Percentiles rank a stretch among this genome's conserved stretches.
Evolutionary conservation across 371 early-diverging fungal genomes (phyloP).

Genomic region (Actinomortierella ambigua): DNA sequence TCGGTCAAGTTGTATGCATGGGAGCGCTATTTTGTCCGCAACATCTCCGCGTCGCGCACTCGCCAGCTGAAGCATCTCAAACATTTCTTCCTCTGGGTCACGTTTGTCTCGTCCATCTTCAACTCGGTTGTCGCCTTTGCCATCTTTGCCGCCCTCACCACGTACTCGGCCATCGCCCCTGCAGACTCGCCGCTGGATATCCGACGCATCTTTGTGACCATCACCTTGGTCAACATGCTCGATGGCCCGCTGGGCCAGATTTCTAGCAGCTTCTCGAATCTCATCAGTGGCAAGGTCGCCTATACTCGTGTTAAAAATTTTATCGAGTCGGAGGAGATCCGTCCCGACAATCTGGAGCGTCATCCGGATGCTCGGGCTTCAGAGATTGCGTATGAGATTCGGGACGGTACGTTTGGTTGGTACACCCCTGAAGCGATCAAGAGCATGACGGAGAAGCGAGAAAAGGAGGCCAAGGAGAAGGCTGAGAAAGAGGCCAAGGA

Average conservation of each 20-base stretch:
- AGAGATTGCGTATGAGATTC: conserved; percentile 20
- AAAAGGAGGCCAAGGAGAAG: conserved; percentile 14
- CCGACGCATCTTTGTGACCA: conserved; percentile 9
- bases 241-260: conserved; percentile 80
- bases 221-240: conserved; percentile 85
- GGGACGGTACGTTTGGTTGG: conserved; percentile 65
- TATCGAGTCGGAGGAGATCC: conserved; percentile 46
- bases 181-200: conserved; percentile 1
- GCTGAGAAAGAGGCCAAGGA: conserved; percentile 12
- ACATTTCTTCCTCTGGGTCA: not conserved
- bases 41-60: conserved; percentile 6
- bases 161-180: conserved; percentile 55
- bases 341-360: conserved; percentile 1
- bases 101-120: not conserved
- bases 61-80: conserved; percentile 4
- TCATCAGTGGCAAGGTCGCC: conserved; percentile 1
- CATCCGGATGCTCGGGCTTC: conserved; percentile 1
- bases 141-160: conserved; percentile 22
- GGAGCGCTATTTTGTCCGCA: conserved; percentile 12
- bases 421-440: conserved; percentile 40
- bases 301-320: conserved; percentile 22
- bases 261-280: not conserved
- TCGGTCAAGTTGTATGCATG: conserved; percentile 11
- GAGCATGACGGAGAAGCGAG: conserved; percentile 14
- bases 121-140: conserved; percentile 1